These are phyloP conservation scores for Naganishia kalamii DNA, from an alignment of 768 basidiomycete genomes.

Conservation along the genomic window DNA sequence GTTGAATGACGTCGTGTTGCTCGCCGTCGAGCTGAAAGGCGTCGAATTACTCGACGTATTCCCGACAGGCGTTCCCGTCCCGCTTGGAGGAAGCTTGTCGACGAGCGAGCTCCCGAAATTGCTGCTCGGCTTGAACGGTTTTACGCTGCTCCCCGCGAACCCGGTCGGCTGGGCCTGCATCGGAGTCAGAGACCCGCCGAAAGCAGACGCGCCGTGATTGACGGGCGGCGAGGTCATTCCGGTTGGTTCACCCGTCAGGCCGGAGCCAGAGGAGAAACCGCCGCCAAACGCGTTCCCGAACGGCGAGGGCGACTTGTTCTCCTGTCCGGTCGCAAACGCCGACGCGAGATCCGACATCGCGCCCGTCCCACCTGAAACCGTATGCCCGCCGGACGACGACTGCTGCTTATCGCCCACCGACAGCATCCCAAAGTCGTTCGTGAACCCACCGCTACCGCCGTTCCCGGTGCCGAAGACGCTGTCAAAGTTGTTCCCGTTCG, in stretches of 20 bases:
- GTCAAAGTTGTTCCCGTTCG: neutral
- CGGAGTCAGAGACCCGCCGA: conserved; percentile 49
- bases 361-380: neutral
- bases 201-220: conserved; percentile 29
- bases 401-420: neutral
- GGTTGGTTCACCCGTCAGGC: conserved; percentile 15
- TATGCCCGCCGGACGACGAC: neutral
- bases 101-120: conserved; percentile 71
- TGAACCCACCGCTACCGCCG: neutral
- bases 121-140: conserved; percentile 74
- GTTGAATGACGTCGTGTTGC: neutral
- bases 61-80: neutral
- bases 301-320: too few relatives aligned
- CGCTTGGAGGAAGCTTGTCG: conserved; percentile 60
- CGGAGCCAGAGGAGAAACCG: neutral
- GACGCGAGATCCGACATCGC: conserved; percentile 39
- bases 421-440: conserved; percentile 28
- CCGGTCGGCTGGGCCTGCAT: conserved; percentile 54
- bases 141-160: conserved; percentile 54
- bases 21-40: too few relatives aligned
- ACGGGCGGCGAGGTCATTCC: conserved; percentile 17
- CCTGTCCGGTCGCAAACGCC: conserved; percentile 27
- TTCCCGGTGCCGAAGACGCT: conserved; percentile 4
- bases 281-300: conserved; percentile 16
- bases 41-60: neutral